Evolutionary conservation across 129 eudicot species (phyloP), one percentile per base, ranked within the genome.

Genomic region (Flaveria linearis): DNA sequence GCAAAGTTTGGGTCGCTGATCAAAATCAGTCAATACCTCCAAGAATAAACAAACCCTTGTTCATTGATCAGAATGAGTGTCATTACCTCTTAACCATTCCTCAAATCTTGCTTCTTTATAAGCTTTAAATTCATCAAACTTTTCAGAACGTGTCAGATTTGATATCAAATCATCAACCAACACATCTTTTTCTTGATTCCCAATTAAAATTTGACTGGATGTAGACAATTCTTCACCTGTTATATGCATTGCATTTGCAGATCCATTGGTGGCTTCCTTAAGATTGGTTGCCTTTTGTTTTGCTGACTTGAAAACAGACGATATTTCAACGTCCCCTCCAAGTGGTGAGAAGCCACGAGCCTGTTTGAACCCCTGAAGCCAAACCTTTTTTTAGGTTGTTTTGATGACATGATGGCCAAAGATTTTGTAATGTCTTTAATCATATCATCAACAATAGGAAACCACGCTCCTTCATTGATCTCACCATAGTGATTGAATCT

Each of bases 401-500:
- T 93, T 18, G 87, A 53, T 53, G 97, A 89, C 69, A 89, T 82
- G 50, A 92, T 81, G 10, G 86, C 85, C 39, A 95, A 82, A n/a
- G 96, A 91, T 71, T 86, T 87, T 42, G 81, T 89, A 9, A 91
- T 86, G 73, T 95, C 95, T 69, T 57, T 76, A 30, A 89, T 69
- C 95, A 95, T 91, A 49, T 86, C 99, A 50, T 89, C 91, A 16
- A 85, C 90, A 71, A 95, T 86, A 12, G 91, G 78, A 82, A 53
- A 28, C 95, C 97, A 78, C 89, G 87, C 61, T 91, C 95, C 80
- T 87, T 91, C 92, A 95, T 91, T 41, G 99, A 91, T 25, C 87
- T 87, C 69, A 90, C 65, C 86, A 82, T 80, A 70, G 87, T 63
- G 49, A 91, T 84, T 14, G 99, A 91, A 86, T 95, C 99, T 42